phyloP scores from a whole-genome alignment of 371 early-diverging fungal genomes.

The Actinomortierella wolfii region DNA sequence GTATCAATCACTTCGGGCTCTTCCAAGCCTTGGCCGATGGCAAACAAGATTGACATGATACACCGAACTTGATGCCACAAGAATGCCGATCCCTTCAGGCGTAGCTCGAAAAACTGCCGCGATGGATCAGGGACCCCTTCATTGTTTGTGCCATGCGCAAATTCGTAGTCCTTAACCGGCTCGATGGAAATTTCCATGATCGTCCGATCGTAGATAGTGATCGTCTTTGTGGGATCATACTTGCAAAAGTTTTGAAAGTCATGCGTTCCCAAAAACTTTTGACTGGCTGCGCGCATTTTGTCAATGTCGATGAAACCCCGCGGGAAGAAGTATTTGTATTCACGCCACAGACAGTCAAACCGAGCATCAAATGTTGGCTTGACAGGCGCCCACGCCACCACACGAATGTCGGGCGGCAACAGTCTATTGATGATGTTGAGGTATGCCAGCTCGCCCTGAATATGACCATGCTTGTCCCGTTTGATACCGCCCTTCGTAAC shows the following conservation, averaged over 20 bases:
- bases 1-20: conserved; percentile 58
- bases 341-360: conserved; percentile 84
- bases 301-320: conserved; percentile 67
- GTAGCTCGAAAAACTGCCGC: conserved; percentile 66
- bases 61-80: conserved; percentile 98
- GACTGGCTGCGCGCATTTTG: conserved; percentile 78
- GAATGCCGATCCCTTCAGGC: conserved; percentile 85
- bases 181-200: conserved; percentile 72
- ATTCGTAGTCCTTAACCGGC: conserved; percentile 48
- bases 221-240: conserved; percentile 84
- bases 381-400: conserved; percentile 93
- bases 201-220: conserved; percentile 73
- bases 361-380: conserved; percentile 81
- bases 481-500: conserved; percentile 37
- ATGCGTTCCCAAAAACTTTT: conserved; percentile 77
- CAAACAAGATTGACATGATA: conserved; percentile 90
- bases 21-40: conserved; percentile 81
- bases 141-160: not conserved
- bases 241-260: conserved; percentile 97
- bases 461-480: conserved; percentile 45
- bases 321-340: conserved; percentile 94
- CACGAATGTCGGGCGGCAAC: conserved; percentile 89
- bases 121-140: conserved; percentile 7
- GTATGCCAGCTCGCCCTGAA: conserved; percentile 75
- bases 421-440: conserved; percentile 82